Conservation (phyloP, 192 early-diverging fungal species). For the Coemansia guatemalensis region DNA sequence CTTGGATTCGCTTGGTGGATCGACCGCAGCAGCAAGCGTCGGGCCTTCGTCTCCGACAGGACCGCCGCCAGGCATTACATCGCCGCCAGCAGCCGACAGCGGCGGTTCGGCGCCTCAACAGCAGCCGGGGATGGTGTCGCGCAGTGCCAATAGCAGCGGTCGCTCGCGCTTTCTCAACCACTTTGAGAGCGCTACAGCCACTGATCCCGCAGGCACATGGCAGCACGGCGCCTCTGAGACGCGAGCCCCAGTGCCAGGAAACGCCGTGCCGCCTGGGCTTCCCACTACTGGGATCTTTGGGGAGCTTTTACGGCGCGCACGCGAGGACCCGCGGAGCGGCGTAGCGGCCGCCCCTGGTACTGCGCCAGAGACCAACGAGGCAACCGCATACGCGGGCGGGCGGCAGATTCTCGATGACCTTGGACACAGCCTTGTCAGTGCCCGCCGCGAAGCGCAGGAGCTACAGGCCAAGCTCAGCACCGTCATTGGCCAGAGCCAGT, state of each 20-base stretch:
- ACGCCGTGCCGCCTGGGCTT: slow-evolving; percentile 39
- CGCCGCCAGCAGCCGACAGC: slow-evolving; percentile 10
- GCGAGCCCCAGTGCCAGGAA: slow-evolving; percentile 9
- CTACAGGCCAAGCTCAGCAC: slow-evolving; percentile 50
- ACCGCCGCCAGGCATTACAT: slow-evolving; percentile 37
- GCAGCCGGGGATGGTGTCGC: slow-evolving; percentile 33
- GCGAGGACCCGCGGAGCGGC: slow-evolving; percentile 10
- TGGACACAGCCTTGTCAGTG: slow-evolving; percentile 38
- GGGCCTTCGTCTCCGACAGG: slow-evolving; percentile 21
- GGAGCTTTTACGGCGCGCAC: slow-evolving; percentile 42
- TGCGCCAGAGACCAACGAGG: neutral
- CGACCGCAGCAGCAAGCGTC: slow-evolving; percentile 7
- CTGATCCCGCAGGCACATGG: neutral
- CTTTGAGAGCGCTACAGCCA: slow-evolving; percentile 22
- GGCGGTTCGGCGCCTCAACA: slow-evolving; percentile 5
- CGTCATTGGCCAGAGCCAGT: slow-evolving; percentile 49
- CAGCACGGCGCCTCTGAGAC: slow-evolving; percentile 1
- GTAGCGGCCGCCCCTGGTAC: neutral
- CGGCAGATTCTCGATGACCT: slow-evolving; percentile 44
- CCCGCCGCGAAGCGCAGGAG: slow-evolving; percentile 40
- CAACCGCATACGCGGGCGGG: slow-evolving; percentile 15
- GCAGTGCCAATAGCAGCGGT: slow-evolving; percentile 51
- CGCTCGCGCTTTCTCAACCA: slow-evolving; percentile 51
- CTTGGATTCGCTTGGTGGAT: slow-evolving; percentile 1
- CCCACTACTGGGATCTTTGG: slow-evolving; percentile 48